These are phyloP conservation scores for Cystobasidium pallidum DNA, from an alignment of 1,284 basidiomycete species.

Conservation along the genomic window DNA sequence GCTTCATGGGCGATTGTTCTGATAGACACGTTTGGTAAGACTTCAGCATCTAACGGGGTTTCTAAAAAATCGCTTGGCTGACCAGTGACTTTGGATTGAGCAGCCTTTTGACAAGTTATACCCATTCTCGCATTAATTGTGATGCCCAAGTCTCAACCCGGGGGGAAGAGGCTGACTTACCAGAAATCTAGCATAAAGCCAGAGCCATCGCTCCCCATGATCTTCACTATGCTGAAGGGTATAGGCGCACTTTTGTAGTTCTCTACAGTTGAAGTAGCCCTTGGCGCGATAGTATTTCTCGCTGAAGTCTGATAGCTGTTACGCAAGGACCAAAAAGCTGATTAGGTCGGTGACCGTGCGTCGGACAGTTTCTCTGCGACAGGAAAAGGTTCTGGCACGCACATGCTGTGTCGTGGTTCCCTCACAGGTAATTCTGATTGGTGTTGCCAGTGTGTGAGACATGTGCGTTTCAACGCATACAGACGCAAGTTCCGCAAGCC, in stretches of 20 bases:
- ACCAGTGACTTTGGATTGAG: constrained; percentile 8
- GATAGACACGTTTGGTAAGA: neutral
- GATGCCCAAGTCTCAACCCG: too few species aligned
- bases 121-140: too few species aligned
- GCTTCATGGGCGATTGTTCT: constrained; percentile 62
- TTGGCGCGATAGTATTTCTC: constrained; percentile 68
- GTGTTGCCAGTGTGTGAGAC: neutral
- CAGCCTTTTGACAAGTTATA: neutral
- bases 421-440: neutral
- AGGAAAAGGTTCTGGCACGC: too few species aligned
- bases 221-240: constrained; percentile 68
- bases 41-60: too few species aligned
- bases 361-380: too few species aligned
- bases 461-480: constrained; percentile 1
- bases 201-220: constrained; percentile 74
- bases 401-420: neutral
- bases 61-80: too few species aligned
- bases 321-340: neutral
- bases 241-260: constrained; percentile 75
- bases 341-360: neutral
- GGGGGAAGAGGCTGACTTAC: constrained; percentile 61
- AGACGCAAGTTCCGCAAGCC: constrained; percentile 33
- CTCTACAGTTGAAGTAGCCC: constrained; percentile 74
- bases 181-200: constrained; percentile 79
- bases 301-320: constrained; percentile 6